Conservation (phyloP, 2,329 filamentous ascomycete species). For the Lecanicillium sp. region DNA sequence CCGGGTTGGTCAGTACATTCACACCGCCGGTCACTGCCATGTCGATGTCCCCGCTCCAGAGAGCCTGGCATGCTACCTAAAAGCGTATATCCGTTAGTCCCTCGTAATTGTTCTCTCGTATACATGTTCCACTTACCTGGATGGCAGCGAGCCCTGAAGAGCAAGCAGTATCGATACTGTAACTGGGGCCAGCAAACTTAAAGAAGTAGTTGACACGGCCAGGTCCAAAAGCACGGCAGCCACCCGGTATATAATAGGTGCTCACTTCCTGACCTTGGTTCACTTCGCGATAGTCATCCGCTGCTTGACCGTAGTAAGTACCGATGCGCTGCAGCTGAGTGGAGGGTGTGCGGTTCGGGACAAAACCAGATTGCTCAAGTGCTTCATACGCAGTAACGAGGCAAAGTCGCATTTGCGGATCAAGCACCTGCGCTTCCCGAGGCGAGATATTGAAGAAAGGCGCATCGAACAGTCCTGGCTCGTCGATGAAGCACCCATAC, state of each 20-base stretch:
- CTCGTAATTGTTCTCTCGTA: too few relatives aligned
- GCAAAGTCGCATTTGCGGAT: constrained; percentile 23
- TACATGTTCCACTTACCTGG: too few relatives aligned
- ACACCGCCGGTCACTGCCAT: constrained; percentile 56
- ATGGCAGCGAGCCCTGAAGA: constrained; percentile 68
- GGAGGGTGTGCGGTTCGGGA: constrained; percentile 59
- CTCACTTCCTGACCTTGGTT: constrained; percentile 61
- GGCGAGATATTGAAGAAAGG: constrained; percentile 19
- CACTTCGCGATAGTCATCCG: constrained; percentile 70
- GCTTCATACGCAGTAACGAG: constrained; percentile 29
- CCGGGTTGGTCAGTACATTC: constrained; percentile 59
- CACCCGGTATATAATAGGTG: constrained; percentile 40
- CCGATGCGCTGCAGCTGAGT: constrained; percentile 55
- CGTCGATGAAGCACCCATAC: constrained; percentile 60
- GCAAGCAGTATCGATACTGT: constrained; percentile 70
- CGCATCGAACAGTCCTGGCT: constrained; percentile 46
- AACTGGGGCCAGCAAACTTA: constrained; percentile 66
- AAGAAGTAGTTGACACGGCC: constrained; percentile 72
- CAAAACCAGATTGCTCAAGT: constrained; percentile 43
- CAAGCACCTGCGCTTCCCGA: constrained; percentile 21
- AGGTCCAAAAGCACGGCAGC: constrained; percentile 29
- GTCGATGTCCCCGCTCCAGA: constrained; percentile 56
- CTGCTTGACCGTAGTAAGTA: constrained; percentile 68
- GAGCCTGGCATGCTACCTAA: constrained; percentile 19
- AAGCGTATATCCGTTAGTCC: too few relatives aligned